Base-by-base conservation (phyloP, 2,329 filamentous ascomycete species). In the Chaetomium strumarium region DNA sequence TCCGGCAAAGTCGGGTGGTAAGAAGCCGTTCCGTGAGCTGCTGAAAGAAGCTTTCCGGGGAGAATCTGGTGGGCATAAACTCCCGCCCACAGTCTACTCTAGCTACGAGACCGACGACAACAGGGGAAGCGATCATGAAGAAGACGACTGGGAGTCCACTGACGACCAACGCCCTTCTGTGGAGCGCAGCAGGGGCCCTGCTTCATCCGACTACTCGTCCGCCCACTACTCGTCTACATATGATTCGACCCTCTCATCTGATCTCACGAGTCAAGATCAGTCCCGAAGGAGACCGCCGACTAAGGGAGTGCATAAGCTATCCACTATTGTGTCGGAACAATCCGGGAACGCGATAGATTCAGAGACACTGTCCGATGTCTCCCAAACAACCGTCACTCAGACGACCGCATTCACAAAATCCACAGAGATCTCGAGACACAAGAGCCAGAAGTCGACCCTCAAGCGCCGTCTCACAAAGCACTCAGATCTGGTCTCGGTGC, bases 401-500 rank as follows among this genome's bases (percentile, higher is more conserved):
- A 74, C 74, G 10, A 78, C 77, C 8, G 67, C 68, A 33, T 63
- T 78, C 52, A 78, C 75, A 7, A 73, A 72, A 58, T 75, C 72
- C 29, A 72, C 71, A 16, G 72, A 68, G 8, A 59, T 71, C 57
- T 77, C 72, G 56, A 72, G 68, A 52, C 72, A 66, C 70, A 75
- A 66, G 63, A 77, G 61, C 67, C 73, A 75, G 60, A 77, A 72
- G 56, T 55, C 77, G 1, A 77, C 75, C 40, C 72, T 89, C 33
- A 89, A 86, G 67, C 81, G 89, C 57, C 83, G 87, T 55, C 77
- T 96, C 37, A 96, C 91, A 4, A 95, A 88, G 54, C 91, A 97
- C 69, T 90, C 90, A 14, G 93, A 99, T 68, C 76, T 99, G 20
- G 89, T 99, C 37, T 97, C 93, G 0, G 90, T 96, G 2, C 75